These are phyloP conservation scores for Filosporella fistucella DNA, from an alignment of 495 filamentous ascomycete genomes.

Conservation along the genomic window DNA sequence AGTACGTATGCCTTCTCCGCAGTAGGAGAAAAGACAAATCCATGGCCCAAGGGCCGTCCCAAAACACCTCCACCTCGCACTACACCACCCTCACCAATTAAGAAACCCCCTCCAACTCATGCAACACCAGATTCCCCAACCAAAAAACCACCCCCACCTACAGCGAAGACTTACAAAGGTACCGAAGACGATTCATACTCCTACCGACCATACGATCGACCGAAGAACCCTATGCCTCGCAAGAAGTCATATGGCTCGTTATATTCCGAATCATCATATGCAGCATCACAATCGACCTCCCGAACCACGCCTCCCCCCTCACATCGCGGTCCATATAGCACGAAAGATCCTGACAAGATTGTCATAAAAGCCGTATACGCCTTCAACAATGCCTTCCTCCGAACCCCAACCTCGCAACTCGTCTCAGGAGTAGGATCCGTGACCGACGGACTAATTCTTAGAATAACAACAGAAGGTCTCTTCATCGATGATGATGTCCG, in stretches of 20 bases:
- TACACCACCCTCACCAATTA: conserved; percentile 27
- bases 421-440: conserved; percentile 70
- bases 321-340: conserved; percentile 69
- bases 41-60: conserved; percentile 49
- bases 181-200: conserved; percentile 67
- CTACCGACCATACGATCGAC: conserved; percentile 78
- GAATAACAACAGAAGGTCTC: conserved; percentile 82
- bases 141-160: conserved; percentile 47
- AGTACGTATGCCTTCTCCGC: conserved; percentile 46
- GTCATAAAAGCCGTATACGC: conserved; percentile 86
- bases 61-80: conserved; percentile 19
- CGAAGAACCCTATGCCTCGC: conserved; percentile 40
- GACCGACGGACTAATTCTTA: conserved; percentile 80
- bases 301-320: conserved; percentile 81
- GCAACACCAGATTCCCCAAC: conserved; percentile 27
- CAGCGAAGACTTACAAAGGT: conserved; percentile 55
- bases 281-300: conserved; percentile 75
- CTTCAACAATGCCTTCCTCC: conserved; percentile 80
- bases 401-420: conserved; percentile 76
- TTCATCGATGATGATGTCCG: conserved; percentile 96
- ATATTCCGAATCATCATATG: conserved; percentile 80
- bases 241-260: conserved; percentile 59
- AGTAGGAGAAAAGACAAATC: conserved; percentile 51
- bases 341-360: conserved; percentile 90
- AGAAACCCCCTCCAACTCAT: conserved; percentile 27